Conservation (phyloP, 1,139 yeast species). For the Pichia sp. region DNA sequence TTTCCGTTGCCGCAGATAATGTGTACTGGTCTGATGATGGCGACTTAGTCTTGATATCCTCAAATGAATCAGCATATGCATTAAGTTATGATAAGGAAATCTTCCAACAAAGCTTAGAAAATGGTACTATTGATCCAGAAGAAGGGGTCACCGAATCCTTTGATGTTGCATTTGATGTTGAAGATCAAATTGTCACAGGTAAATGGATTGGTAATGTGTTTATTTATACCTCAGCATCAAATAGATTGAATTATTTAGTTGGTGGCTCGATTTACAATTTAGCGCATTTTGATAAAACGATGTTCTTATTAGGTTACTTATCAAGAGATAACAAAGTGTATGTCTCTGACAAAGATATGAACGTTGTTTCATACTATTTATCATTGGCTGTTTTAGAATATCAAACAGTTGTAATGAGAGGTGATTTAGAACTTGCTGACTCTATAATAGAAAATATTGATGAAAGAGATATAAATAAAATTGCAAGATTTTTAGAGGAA, state of each 20-base stretch:
- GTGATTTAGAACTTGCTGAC: slow-evolving; percentile 73
- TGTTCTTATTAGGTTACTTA: slow-evolving; percentile 82
- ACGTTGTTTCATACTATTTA: slow-evolving; percentile 73
- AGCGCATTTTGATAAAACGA: slow-evolving; percentile 86
- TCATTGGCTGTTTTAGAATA: slow-evolving; percentile 85
- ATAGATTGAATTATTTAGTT: slow-evolving; percentile 87
- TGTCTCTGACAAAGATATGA: slow-evolving; percentile 83
- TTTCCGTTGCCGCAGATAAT: slow-evolving; percentile 72
- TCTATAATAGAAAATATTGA: slow-evolving; percentile 62
- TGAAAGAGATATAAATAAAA: slow-evolving; percentile 65
- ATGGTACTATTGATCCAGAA: slow-evolving; percentile 59
- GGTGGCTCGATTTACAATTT: slow-evolving; percentile 91
- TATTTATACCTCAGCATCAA: slow-evolving; percentile 77
- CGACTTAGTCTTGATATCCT: slow-evolving; percentile 71
- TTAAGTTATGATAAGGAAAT: slow-evolving; percentile 64
- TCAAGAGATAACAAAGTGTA: slow-evolving; percentile 87
- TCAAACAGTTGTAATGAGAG: slow-evolving; percentile 92
- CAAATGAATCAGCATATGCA: slow-evolving; percentile 67
- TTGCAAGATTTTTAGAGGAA: slow-evolving; percentile 89
- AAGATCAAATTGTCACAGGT: slow-evolving; percentile 80
- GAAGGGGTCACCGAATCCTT: slow-evolving; percentile 86
- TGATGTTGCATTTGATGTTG: slow-evolving; percentile 75
- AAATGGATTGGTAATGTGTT: slow-evolving; percentile 97
- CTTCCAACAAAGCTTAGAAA: slow-evolving; percentile 57
- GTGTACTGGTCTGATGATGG: slow-evolving; percentile 94